phyloP scores from a whole-genome alignment of 2,329 filamentous ascomycete genomes.

The Fusarium xyrophilum region DNA sequence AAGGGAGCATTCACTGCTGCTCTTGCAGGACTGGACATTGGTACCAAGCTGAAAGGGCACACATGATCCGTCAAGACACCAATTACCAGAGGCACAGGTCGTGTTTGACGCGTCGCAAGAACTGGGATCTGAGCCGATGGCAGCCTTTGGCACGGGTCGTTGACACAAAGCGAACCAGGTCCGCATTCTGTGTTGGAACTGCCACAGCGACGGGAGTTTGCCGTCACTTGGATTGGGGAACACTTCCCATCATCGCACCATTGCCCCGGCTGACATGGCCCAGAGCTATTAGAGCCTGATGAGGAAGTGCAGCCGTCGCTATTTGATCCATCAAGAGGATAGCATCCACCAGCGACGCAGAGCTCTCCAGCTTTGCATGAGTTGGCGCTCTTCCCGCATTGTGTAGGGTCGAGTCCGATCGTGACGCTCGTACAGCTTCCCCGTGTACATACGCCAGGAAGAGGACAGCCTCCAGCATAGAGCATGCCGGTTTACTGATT shows the following conservation, averaged over 20 bases:
- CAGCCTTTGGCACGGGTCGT: constrained; percentile 20
- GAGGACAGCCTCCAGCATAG: constrained; percentile 26
- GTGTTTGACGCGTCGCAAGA: constrained; percentile 16
- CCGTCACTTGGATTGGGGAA: constrained; percentile 16
- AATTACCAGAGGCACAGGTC: constrained; percentile 25
- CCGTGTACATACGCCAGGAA: constrained; percentile 25
- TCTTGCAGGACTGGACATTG: constrained; percentile 25
- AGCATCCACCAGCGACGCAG: constrained; percentile 26
- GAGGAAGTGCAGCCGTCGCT: background rate
- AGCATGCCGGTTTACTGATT: constrained; percentile 1
- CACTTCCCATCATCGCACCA: constrained; percentile 30
- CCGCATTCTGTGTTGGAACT: background rate
- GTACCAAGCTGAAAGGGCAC: constrained; percentile 25
- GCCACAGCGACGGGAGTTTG: constrained; percentile 24
- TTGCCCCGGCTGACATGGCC: constrained; percentile 15
- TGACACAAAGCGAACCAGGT: constrained; percentile 29
- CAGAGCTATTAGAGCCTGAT: background rate
- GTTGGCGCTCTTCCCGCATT: constrained; percentile 19
- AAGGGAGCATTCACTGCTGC: constrained; percentile 13
- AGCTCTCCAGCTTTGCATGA: constrained; percentile 28
- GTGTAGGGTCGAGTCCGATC: constrained; percentile 20
- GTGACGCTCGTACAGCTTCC: constrained; percentile 28
- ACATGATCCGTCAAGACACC: constrained; percentile 32
- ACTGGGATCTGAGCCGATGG: constrained; percentile 23
- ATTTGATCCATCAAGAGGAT: constrained; percentile 7